Evolutionary conservation across 208 protist species (phyloP).

Genomic region (Trypanosoma brucei): DNA sequence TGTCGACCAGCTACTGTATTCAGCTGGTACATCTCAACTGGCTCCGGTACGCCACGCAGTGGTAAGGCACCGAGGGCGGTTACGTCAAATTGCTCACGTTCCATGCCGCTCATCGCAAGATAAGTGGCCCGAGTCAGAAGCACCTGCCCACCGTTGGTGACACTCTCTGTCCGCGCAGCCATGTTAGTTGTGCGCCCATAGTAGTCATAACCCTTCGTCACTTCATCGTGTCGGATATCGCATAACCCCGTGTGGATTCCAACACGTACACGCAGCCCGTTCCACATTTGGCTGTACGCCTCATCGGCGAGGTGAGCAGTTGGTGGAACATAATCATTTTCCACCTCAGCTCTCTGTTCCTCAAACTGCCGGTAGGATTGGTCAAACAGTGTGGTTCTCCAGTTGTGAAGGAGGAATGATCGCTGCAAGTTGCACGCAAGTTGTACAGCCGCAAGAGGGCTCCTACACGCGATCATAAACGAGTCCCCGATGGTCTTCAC

Average conservation of each 20-base stretch:
- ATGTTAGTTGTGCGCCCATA: background rate
- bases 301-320: slow-evolving; percentile 21
- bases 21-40: slow-evolving; percentile 32
- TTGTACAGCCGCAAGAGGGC: slow-evolving; percentile 31
- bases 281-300: slow-evolving; percentile 18
- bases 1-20: background rate
- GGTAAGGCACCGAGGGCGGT: slow-evolving; percentile 21
- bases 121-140: background rate
- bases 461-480: slow-evolving; percentile 28
- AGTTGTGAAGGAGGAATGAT: slow-evolving; percentile 40
- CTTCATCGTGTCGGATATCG: background rate
- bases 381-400: slow-evolving; percentile 34
- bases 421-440: slow-evolving; percentile 44
- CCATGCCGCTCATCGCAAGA: background rate
- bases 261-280: slow-evolving; percentile 47
- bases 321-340: slow-evolving; percentile 12
- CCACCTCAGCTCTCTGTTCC: slow-evolving; percentile 13
- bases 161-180: background rate
- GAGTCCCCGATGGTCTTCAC: slow-evolving; percentile 81
- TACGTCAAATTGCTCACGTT: background rate
- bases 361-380: slow-evolving; percentile 37
- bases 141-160: background rate
- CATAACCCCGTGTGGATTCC: slow-evolving; percentile 30
- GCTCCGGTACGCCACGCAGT: slow-evolving; percentile 40
- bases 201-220: background rate